Conservation (phyloP, 805 yeast species). For the Zygosaccharomyces pseudorouxii region DNA sequence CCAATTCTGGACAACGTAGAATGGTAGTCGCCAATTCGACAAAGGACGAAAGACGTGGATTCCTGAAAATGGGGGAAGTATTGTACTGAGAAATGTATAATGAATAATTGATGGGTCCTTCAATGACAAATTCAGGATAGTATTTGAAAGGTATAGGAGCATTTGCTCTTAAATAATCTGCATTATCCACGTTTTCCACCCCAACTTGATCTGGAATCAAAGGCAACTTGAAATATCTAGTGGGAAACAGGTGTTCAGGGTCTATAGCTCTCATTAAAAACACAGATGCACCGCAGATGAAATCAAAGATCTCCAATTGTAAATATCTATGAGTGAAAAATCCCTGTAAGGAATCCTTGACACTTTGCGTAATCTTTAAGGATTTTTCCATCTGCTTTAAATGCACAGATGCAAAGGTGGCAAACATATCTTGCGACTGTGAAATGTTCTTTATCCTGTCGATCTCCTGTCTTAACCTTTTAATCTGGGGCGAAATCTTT, state of each 20-base stretch:
- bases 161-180: constrained; percentile 59
- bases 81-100: constrained; percentile 54
- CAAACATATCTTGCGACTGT: constrained; percentile 23
- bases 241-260: constrained; percentile 63
- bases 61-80: constrained; percentile 53
- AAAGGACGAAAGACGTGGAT: constrained; percentile 49
- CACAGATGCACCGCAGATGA: constrained; percentile 67
- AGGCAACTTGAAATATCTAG: constrained; percentile 47
- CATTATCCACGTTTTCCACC: constrained; percentile 67
- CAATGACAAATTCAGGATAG: constrained; percentile 81
- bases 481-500: constrained; percentile 49
- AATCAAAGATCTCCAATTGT: constrained; percentile 69
- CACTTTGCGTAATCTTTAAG: constrained; percentile 38
- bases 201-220: constrained; percentile 55
- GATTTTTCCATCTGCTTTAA: constrained; percentile 47
- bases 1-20: constrained; percentile 75
- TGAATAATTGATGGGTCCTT: constrained; percentile 72
- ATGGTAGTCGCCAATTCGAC: constrained; percentile 70
- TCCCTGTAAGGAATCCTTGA: constrained; percentile 56
- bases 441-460: constrained; percentile 32
- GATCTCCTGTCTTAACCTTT: constrained; percentile 41
- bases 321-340: constrained; percentile 53
- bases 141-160: constrained; percentile 76
- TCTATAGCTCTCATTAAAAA: constrained; percentile 71
- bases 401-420: constrained; percentile 38